Evolutionary conservation across 2,329 filamentous ascomycete species (phyloP), one percentile per base, ranked within the genome.

Genomic region (Thelonectria blattea): DNA sequence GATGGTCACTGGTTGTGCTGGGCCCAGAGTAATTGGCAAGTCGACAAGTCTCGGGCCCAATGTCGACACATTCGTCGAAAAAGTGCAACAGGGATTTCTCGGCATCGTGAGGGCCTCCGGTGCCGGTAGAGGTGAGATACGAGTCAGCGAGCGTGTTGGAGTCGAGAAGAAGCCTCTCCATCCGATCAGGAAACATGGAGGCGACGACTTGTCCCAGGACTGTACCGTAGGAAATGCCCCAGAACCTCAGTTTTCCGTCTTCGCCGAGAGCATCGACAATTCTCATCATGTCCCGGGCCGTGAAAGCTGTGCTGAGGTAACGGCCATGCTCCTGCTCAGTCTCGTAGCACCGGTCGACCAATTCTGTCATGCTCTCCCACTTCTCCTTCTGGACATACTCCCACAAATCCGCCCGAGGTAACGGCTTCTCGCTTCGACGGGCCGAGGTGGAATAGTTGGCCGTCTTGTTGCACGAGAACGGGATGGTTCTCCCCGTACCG

Each of bases 201-300:
- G 63, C 63, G 27, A 58, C 61, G 24, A 49, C 54, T 24, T 52
- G 51, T n/a, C 61, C 61, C 11, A 65, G 43, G 14, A 54, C 41
- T 2, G 55, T 62, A 3, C 63, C 61, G 24, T 63, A 61, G 22
- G 58, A 61, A 3, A n/a, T 5, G 2, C 76, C 76, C 70, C 69
- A 78, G 54, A 72, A 78, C 43, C 73, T 65, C 8, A 77, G 53
- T 50, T 71, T 27, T 10, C 72, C 68, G 18, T 76, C 75, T 37
- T 74, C 72, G 1, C 62, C 71, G 1, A 78, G 68, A 11, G 72
- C 73, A 56, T 80, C 77, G 1, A 76, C 75, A 15, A 78, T 73
- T 6, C 66, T 51, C 52, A 79, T 73, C 68, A 79, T 71, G 54
- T 80, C 78, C 20, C 77, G 68, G 14, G 74, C 78, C 1, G 73